Evolutionary conservation across 305 asterid species (phyloP).

Genomic region (Fraxinus paxiana): DNA sequence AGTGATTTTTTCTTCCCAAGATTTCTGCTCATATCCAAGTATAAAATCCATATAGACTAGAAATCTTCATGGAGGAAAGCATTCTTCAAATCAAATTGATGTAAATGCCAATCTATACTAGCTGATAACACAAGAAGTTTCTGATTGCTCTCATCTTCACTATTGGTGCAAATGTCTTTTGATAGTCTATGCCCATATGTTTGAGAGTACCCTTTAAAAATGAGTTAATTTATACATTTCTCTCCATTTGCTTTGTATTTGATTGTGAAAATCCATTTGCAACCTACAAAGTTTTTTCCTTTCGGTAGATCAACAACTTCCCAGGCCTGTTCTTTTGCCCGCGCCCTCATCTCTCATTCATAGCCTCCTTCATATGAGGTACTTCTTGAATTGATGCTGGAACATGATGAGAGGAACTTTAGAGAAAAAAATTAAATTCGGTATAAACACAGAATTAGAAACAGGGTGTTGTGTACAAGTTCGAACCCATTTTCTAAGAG

Average conservation of each 20-base stretch:
- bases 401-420: not conserved
- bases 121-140: not conserved
- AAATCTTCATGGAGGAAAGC: not conserved
- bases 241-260: not conserved
- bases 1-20: not conserved
- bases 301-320: not conserved
- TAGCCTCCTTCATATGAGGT: not conserved
- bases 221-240: not conserved
- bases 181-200: not conserved
- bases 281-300: not conserved
- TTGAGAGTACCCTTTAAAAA: not conserved
- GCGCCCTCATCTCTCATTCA: not conserved
- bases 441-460: not conserved
- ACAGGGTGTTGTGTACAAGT: not conserved
- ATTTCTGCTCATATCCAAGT: not conserved
- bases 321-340: not conserved
- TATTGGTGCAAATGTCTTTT: not conserved
- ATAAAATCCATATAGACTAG: not conserved
- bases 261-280: not conserved
- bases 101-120: not conserved
- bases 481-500: not conserved
- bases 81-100: not conserved
- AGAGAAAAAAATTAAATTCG: not conserved
- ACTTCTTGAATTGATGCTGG: not conserved
- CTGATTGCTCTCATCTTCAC: not conserved